A percentile compares a stretch with the other conserved stretches of the same genome.
phyloP scores from a whole-genome alignment of 1,139 yeast species.

The Candida anutae region DNA sequence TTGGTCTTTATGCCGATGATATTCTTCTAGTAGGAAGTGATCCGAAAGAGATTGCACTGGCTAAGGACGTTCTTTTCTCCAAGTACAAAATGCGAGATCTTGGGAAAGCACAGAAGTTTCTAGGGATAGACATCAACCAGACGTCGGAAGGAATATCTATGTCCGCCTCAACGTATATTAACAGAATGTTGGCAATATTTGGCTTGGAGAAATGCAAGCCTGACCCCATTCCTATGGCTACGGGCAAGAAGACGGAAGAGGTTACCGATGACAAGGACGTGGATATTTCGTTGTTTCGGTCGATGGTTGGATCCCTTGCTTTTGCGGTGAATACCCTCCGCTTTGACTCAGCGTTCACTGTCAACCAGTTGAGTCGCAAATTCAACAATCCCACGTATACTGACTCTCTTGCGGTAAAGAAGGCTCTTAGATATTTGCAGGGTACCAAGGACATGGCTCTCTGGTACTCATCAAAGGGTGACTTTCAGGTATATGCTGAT shows the following conservation, averaged over 20 bases:
- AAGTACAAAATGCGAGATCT: slow-evolving; percentile 4
- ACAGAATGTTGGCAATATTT: not conserved
- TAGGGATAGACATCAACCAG: slow-evolving; percentile 1
- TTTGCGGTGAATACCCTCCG: slow-evolving; percentile 1
- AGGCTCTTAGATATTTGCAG: not conserved
- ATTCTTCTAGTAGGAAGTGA: slow-evolving; percentile 4
- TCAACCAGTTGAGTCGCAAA: slow-evolving; percentile 2
- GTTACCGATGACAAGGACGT: no score
- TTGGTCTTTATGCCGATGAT: slow-evolving; percentile 4
- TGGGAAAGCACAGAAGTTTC: slow-evolving; percentile 1
- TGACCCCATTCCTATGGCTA: not conserved
- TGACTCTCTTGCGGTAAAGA: slow-evolving; percentile 1
- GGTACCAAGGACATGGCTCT: not conserved
- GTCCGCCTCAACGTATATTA: not conserved
- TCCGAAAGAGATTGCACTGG: not conserved
- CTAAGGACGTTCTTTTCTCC: slow-evolving; percentile 1
- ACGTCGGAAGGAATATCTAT: not conserved
- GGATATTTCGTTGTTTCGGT: not conserved
- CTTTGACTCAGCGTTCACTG: slow-evolving; percentile 4
- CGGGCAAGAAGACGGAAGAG: not conserved
- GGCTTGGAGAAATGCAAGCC: not conserved
- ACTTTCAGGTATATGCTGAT: slow-evolving; percentile 1
- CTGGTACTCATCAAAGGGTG: not conserved
- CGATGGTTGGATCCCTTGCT: not conserved
- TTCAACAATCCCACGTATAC: slow-evolving; percentile 1